Conservation (phyloP, 345 rosid genomes). For the Hibiscus syriacus region DNA sequence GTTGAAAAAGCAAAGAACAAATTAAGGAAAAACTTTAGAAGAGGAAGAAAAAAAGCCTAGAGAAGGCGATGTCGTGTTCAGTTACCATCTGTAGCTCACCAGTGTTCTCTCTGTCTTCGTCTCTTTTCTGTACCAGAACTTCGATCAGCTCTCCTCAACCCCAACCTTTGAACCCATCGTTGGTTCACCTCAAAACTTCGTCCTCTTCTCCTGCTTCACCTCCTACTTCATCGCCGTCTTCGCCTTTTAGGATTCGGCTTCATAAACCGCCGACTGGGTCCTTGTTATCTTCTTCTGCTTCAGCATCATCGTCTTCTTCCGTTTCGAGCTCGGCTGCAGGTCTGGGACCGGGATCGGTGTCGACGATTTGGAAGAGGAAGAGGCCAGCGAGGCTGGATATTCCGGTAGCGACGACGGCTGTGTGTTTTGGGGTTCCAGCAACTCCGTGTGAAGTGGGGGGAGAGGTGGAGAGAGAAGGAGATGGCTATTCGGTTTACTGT, state of each 20-base stretch:
- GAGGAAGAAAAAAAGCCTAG: background rate
- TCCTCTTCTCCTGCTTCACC: slow-evolving; percentile 31
- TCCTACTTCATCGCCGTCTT: slow-evolving; percentile 50
- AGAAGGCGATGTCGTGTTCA: slow-evolving; percentile 52
- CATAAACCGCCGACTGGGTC: slow-evolving; percentile 43
- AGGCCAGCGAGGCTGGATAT: slow-evolving; percentile 66
- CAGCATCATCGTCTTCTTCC: slow-evolving; percentile 17
- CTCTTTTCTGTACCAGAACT: slow-evolving; percentile 53
- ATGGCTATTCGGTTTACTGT: slow-evolving; percentile 68
- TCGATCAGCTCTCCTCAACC: slow-evolving; percentile 31
- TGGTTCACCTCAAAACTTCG: slow-evolving; percentile 38
- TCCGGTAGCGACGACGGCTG: slow-evolving; percentile 29
- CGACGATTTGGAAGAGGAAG: slow-evolving; percentile 61
- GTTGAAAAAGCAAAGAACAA: background rate
- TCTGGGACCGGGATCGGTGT: slow-evolving; percentile 3
- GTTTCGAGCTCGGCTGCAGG: slow-evolving; percentile 11
- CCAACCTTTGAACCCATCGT: slow-evolving; percentile 32
- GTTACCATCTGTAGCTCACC: slow-evolving; percentile 70
- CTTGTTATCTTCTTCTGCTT: slow-evolving; percentile 6
- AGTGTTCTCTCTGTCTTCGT: slow-evolving; percentile 70
- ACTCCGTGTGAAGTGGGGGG: slow-evolving; percentile 31
- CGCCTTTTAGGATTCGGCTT: slow-evolving; percentile 60
- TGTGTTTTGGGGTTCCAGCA: slow-evolving; percentile 29
- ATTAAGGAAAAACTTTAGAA: background rate
- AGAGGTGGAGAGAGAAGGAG: slow-evolving; percentile 50